These are phyloP conservation scores for Candida odintsovae DNA, from an alignment of 805 yeast genomes.

Conservation along the genomic window DNA sequence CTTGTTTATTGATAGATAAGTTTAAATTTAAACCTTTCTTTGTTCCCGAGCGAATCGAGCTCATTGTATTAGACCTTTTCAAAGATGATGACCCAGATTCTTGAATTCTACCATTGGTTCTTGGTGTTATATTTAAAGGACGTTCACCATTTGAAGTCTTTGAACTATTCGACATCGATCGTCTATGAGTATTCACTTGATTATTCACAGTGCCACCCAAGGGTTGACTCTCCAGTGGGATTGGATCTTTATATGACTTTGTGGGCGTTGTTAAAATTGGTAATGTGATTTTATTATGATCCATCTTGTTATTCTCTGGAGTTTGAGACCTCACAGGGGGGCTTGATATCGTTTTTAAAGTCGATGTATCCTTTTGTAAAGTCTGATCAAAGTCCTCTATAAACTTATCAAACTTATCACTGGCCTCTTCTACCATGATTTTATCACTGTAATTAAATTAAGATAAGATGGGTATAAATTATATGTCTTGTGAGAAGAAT, in stretches of 20 bases:
- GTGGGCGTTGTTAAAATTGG: conserved; percentile 23
- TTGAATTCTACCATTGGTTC: neutral
- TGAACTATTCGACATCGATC: neutral
- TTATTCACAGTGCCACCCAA: neutral
- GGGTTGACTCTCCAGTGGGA: conserved; percentile 20
- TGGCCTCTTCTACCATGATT: neutral
- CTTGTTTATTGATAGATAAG: conserved; percentile 11
- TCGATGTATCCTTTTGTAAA: conserved; percentile 31
- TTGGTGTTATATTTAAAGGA: neutral
- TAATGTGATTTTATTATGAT: conserved; percentile 6
- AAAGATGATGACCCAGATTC: neutral
- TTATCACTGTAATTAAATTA: no score
- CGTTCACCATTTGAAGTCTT: neutral
- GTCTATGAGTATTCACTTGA: neutral
- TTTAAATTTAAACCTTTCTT: conserved; percentile 22
- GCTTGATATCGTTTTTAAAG: conserved; percentile 20
- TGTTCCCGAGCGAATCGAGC: conserved; percentile 14
- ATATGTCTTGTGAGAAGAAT: neutral
- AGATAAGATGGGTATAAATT: neutral
- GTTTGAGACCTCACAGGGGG: neutral
- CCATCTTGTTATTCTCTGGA: neutral
- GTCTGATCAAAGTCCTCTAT: conserved; percentile 29
- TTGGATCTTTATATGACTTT: conserved; percentile 19
- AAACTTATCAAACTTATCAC: conserved; percentile 30
- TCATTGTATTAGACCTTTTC: conserved; percentile 20